A percentile compares a stretch with the other conserved stretches of the same genome.
These are phyloP conservation scores for Nyctanthes arbortristis DNA, from an alignment of 257 asterid genomes.

Conservation along the genomic window DNA sequence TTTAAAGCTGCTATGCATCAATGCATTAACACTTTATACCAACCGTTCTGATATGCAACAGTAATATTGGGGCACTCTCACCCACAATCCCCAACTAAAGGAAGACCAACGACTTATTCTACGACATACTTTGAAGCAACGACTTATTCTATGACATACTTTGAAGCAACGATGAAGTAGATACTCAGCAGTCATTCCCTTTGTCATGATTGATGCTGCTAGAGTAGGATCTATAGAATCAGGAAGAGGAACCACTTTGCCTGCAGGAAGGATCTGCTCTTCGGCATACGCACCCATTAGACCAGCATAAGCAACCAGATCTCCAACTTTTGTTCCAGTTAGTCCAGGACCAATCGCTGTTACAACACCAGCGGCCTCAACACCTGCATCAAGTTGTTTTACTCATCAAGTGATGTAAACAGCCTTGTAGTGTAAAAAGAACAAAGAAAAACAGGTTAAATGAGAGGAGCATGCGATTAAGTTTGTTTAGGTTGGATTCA, in stretches of 20 bases:
- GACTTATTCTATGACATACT: conserved; percentile 34
- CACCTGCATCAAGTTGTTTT: conserved; percentile 44
- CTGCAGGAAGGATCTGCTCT: conserved; percentile 90
- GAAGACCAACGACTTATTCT: no score
- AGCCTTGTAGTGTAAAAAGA: no score
- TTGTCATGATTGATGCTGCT: conserved; percentile 79
- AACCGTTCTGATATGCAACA: not conserved
- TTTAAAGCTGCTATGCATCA: not conserved
- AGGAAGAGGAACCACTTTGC: conserved; percentile 83
- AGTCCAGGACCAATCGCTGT: conserved; percentile 89
- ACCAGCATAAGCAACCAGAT: conserved; percentile 85
- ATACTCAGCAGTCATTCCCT: conserved; percentile 88
- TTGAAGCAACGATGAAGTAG: conserved; percentile 81
- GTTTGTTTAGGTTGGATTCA: not conserved
- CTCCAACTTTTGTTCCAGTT: conserved; percentile 81
- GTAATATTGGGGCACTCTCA: not conserved
- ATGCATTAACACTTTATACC: not conserved
- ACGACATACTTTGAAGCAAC: conserved; percentile 13
- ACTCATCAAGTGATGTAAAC: not conserved
- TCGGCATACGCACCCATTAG: conserved; percentile 95
- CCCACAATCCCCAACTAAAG: no score
- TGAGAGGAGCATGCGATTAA: not conserved
- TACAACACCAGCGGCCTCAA: conserved; percentile 96
- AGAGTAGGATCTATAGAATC: conserved; percentile 61
- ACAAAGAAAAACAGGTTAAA: not conserved